Percentiles rank a stretch among this genome's conserved stretches.
phyloP scores from a whole-genome alignment of 2,329 filamentous ascomycete species.

The Venturia aucupariae region DNA sequence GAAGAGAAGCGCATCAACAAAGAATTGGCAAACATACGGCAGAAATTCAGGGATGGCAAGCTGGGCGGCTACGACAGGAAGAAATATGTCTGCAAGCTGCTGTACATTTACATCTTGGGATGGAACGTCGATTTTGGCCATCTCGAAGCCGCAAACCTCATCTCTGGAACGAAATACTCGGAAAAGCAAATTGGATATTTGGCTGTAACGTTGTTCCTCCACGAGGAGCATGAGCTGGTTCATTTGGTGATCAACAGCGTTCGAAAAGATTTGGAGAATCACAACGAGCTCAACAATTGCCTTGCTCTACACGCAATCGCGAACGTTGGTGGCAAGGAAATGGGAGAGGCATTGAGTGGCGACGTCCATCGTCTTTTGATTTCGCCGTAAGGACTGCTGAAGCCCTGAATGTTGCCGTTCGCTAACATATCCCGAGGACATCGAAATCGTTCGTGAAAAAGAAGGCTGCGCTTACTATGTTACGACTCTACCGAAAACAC shows the following conservation, averaged over 20 bases:
- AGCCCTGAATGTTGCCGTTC: constrained; percentile 21
- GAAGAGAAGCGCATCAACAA: constrained; percentile 99
- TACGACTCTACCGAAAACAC: constrained; percentile 89
- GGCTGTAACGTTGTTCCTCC: constrained; percentile 91
- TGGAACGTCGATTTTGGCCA: constrained; percentile 99
- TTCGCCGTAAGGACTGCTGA: constrained; percentile 60
- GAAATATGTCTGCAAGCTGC: constrained; percentile 99
- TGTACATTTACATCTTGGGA: constrained; percentile 98
- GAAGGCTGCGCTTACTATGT: constrained; percentile 87
- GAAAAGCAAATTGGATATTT: constrained; percentile 99
- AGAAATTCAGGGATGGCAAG: constrained; percentile 54
- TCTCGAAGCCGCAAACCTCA: constrained; percentile 94
- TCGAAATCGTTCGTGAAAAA: constrained; percentile 99
- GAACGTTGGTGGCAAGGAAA: constrained; percentile 91
- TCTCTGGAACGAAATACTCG: constrained; percentile 93
- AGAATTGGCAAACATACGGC: constrained; percentile 90
- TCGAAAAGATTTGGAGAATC: constrained; percentile 85
- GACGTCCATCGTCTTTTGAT: constrained; percentile 93
- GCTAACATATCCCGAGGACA: constrained; percentile 39
- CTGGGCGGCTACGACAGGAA: constrained; percentile 98
- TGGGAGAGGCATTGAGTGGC: constrained; percentile 85
- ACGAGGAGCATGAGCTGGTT: constrained; percentile 92
- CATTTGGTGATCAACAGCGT: constrained; percentile 98
- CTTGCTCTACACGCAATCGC: constrained; percentile 94
- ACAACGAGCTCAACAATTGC: constrained; percentile 97